phyloP scores from a whole-genome alignment of 2,329 filamentous ascomycete species.

The Onygenales sp. region DNA sequence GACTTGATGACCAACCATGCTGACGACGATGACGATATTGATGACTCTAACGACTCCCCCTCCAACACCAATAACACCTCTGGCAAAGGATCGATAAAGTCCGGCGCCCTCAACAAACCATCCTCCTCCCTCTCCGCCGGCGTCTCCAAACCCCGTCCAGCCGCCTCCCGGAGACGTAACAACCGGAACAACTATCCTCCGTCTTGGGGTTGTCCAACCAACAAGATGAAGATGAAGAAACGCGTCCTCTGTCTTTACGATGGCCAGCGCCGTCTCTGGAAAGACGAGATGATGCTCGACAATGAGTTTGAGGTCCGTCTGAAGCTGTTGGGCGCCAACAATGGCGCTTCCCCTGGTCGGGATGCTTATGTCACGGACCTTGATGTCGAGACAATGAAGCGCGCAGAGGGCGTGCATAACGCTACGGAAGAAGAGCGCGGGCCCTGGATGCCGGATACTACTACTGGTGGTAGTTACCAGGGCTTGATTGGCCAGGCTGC shows the following conservation, averaged over 20 bases:
- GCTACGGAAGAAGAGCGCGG: constrained; percentile 83
- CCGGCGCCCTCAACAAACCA: constrained; percentile 34
- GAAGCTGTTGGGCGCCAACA: constrained; percentile 66
- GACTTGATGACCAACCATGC: constrained; percentile 44
- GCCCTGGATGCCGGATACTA: constrained; percentile 45
- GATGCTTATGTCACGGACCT: constrained; percentile 84
- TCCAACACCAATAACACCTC: constrained; percentile 38
- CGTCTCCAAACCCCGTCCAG: constrained; percentile 63
- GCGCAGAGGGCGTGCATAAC: constrained; percentile 72
- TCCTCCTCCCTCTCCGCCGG: constrained; percentile 56
- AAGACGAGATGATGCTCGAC: constrained; percentile 98
- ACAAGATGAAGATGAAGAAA: constrained; percentile 98
- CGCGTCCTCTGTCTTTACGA: constrained; percentile 90
- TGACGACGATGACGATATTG: constrained; percentile 31
- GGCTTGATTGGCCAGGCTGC: constrained; percentile 11
- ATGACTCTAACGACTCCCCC: neutral
- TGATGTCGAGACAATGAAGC: constrained; percentile 78
- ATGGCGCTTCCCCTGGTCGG: constrained; percentile 74
- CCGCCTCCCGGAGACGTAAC: constrained; percentile 60
- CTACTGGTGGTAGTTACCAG: neutral
- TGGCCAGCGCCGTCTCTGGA: constrained; percentile 76
- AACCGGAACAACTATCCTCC: constrained; percentile 88
- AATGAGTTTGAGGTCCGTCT: constrained; percentile 90
- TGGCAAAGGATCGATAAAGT: constrained; percentile 19
- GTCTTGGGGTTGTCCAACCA: constrained; percentile 84